Evolutionary conservation across 257 asterid species (phyloP).

Genomic region (Solanum lignicaule): DNA sequence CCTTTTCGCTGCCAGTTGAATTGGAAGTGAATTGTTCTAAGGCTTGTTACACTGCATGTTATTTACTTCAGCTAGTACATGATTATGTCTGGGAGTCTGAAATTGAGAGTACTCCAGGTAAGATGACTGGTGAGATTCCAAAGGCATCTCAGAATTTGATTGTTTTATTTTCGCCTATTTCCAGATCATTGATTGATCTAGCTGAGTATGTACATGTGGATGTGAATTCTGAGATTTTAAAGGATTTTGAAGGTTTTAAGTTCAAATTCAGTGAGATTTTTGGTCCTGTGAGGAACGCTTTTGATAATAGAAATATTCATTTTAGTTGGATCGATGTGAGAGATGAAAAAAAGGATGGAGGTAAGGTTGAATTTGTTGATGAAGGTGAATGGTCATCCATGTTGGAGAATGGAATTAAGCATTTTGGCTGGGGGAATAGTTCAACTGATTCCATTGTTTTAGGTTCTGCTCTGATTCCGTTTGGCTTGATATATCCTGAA

Average conservation of each 20-base stretch:
- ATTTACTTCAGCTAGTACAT: slow-evolving; percentile 51
- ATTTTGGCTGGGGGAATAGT: slow-evolving; percentile 73
- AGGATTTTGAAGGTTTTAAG: slow-evolving; percentile 10
- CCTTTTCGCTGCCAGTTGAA: slow-evolving; percentile 11
- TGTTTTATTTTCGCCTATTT: slow-evolving; percentile 51
- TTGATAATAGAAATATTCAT: slow-evolving; percentile 48
- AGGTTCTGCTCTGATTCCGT: slow-evolving; percentile 72
- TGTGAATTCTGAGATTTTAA: background rate
- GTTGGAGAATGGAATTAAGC: slow-evolving; percentile 27
- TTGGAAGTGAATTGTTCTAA: slow-evolving; percentile 13
- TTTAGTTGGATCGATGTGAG: slow-evolving; percentile 72
- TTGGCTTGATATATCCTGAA: slow-evolving; percentile 68
- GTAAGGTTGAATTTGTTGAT: background rate
- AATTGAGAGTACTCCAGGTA: slow-evolving; percentile 24
- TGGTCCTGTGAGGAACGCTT: slow-evolving; percentile 36
- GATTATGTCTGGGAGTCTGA: slow-evolving; percentile 74
- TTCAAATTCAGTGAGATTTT: slow-evolving; percentile 33
- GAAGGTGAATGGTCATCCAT: slow-evolving; percentile 7
- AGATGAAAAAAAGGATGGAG: slow-evolving; percentile 13
- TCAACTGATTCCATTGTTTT: slow-evolving; percentile 53
- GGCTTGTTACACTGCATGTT: slow-evolving; percentile 29
- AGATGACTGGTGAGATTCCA: slow-evolving; percentile 14
- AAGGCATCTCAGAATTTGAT: slow-evolving; percentile 46
- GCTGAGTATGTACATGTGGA: slow-evolving; percentile 23
- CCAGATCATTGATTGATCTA: slow-evolving; percentile 20